These are phyloP conservation scores for Daldinia caldariorum DNA, from an alignment of 495 filamentous ascomycete genomes.

Conservation along the genomic window DNA sequence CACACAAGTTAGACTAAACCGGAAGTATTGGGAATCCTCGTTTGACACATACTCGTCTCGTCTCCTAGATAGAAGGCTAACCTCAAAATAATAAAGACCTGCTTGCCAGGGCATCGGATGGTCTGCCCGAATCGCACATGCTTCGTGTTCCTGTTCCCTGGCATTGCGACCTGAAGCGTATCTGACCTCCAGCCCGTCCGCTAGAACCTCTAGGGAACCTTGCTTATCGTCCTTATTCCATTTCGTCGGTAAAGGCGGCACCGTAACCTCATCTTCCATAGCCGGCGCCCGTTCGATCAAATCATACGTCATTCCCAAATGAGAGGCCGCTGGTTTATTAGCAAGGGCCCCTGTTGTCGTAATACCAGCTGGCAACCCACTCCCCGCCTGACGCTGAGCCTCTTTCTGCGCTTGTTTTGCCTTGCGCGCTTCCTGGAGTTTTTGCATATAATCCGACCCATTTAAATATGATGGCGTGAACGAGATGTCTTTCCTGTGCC, in stretches of 20 bases:
- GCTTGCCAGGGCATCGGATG: slow-evolving; percentile 90
- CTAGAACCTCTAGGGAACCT: slow-evolving; percentile 74
- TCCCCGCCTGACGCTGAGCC: slow-evolving; percentile 30
- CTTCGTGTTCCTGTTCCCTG: slow-evolving; percentile 75
- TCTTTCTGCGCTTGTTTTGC: slow-evolving; percentile 60
- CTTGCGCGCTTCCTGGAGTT: slow-evolving; percentile 74
- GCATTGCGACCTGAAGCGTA: slow-evolving; percentile 59
- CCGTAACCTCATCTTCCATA: slow-evolving; percentile 60
- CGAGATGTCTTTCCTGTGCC: slow-evolving; percentile 56
- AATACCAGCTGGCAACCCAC: slow-evolving; percentile 21
- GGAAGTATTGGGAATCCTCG: slow-evolving; percentile 11
- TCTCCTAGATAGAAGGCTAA: slow-evolving; percentile 82
- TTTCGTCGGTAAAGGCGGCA: slow-evolving; percentile 77
- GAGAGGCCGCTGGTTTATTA: slow-evolving; percentile 61
- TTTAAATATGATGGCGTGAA: slow-evolving; percentile 85
- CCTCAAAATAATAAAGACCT: slow-evolving; percentile 97
- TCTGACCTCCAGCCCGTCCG: slow-evolving; percentile 80
- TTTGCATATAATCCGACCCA: slow-evolving; percentile 78
- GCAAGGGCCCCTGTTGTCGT: slow-evolving; percentile 26
- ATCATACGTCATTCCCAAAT: slow-evolving; percentile 86
- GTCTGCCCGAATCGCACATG: slow-evolving; percentile 84
- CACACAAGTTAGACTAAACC: slow-evolving; percentile 37
- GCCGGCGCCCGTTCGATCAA: slow-evolving; percentile 79
- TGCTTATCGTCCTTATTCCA: slow-evolving; percentile 86
- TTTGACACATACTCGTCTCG: slow-evolving; percentile 80